phyloP scores from a whole-genome alignment of 805 yeast genomes.

The Schwanniomyces sp. region DNA sequence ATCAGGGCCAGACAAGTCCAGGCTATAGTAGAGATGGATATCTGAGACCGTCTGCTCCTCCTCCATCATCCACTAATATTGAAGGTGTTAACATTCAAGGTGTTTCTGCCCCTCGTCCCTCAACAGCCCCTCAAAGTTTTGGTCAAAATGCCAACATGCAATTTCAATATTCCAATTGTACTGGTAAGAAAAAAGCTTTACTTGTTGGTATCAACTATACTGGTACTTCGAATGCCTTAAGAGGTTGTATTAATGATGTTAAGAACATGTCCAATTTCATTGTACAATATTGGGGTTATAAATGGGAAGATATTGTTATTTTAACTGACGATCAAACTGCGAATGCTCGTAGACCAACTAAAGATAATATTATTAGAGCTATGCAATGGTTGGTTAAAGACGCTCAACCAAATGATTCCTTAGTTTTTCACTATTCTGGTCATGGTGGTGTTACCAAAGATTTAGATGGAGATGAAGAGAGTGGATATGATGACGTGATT shows the following conservation, averaged over 20 bases:
- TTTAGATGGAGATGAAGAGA: slow-evolving; percentile 37
- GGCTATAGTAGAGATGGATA: neutral
- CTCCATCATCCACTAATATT: neutral
- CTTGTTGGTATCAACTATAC: slow-evolving; percentile 36
- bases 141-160: slow-evolving; percentile 35
- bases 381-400: slow-evolving; percentile 40
- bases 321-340: slow-evolving; percentile 37
- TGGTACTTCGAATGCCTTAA: slow-evolving; percentile 28
- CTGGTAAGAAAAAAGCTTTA: slow-evolving; percentile 36
- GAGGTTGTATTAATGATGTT: slow-evolving; percentile 41
- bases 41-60: slow-evolving; percentile 1
- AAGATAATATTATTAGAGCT: slow-evolving; percentile 34
- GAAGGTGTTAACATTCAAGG: slow-evolving; percentile 4
- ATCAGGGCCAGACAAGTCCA: too few relatives aligned
- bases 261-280: slow-evolving; percentile 36
- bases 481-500: slow-evolving; percentile 36
- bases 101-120: slow-evolving; percentile 24
- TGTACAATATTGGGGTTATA: slow-evolving; percentile 27
- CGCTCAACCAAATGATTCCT: slow-evolving; percentile 38
- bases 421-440: slow-evolving; percentile 40
- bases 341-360: slow-evolving; percentile 30
- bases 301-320: slow-evolving; percentile 37
- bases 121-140: slow-evolving; percentile 34
- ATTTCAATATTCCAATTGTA: slow-evolving; percentile 39
- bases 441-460: slow-evolving; percentile 40